Conservation (phyloP, 768 basidiomycete genomes). For the Auriscalpium microsporum region DNA sequence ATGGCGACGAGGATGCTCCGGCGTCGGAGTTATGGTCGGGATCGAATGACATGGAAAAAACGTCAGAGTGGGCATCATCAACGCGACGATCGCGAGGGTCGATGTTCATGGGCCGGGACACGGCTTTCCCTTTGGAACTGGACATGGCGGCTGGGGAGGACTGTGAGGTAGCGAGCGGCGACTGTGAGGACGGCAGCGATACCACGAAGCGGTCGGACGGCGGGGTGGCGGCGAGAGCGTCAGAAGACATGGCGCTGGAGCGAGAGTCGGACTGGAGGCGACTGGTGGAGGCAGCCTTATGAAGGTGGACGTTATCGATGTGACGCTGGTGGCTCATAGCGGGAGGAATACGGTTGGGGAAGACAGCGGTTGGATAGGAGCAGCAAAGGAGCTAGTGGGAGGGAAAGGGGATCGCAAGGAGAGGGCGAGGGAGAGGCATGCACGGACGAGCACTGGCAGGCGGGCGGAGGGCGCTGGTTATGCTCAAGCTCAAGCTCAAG, state of each 20-base stretch:
- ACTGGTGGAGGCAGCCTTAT: constrained; percentile 24
- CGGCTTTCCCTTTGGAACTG: constrained; percentile 46
- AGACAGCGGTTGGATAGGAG: background rate
- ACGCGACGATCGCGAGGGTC: constrained; percentile 24
- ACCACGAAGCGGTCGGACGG: background rate
- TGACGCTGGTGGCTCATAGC: constrained; percentile 31
- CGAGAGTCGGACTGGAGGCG: background rate
- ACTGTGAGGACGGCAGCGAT: background rate
- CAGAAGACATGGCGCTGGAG: background rate
- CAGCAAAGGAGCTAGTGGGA: background rate
- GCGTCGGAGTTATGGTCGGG: constrained; percentile 13
- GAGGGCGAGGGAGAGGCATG: background rate
- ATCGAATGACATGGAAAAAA: constrained; percentile 19
- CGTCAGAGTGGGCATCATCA: constrained; percentile 18
- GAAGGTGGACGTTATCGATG: constrained; percentile 51
- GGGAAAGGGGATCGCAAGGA: background rate
- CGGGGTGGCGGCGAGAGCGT: constrained; percentile 1
- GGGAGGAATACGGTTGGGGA: constrained; percentile 10
- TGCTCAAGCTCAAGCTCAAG: background rate
- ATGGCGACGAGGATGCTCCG: background rate
- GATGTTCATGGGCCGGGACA: constrained; percentile 47
- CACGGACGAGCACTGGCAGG: background rate
- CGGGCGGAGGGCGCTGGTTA: background rate
- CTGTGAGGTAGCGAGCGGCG: background rate
- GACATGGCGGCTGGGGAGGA: background rate